Conservation (phyloP, 2,329 filamentous ascomycete species). For the Talaromyces sp. region DNA sequence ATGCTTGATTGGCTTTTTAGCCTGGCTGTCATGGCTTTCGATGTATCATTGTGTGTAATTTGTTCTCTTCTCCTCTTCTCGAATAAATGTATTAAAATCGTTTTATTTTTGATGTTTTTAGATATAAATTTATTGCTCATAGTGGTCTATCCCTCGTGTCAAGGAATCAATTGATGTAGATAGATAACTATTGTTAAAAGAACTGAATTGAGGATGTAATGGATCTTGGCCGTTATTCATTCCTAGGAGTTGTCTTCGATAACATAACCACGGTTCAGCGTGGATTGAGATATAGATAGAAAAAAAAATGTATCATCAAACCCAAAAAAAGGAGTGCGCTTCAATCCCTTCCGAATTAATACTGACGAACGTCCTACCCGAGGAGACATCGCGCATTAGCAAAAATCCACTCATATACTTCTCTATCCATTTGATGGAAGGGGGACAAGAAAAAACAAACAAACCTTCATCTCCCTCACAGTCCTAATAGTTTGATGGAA, state of each 20-base stretch:
- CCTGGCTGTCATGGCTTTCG: not conserved
- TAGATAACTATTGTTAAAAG: too few species aligned
- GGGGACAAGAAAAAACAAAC: not conserved
- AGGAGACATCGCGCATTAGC: not conserved
- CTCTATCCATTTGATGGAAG: too few species aligned
- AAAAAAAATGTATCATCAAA: not conserved
- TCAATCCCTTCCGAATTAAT: not conserved
- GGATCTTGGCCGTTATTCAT: too few species aligned
- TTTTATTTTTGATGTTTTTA: too few species aligned
- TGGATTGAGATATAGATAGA: not conserved
- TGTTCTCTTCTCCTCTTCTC: not conserved
- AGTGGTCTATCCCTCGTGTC: too few species aligned
- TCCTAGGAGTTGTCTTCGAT: too few species aligned
- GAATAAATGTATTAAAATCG: conserved; percentile 1
- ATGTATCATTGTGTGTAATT: conserved; percentile 2
- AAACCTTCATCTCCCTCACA: conserved; percentile 49
- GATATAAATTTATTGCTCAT: not conserved
- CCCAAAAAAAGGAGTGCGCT: too few species aligned
- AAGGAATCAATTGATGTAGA: too few species aligned
- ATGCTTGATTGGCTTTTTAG: not conserved
- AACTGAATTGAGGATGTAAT: too few species aligned
- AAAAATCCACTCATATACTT: too few species aligned
- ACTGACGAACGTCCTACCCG: not conserved
- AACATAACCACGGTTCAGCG: too few species aligned
- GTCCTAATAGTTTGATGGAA: conserved; percentile 60